Evolutionary conservation across 2,329 filamentous ascomycete genomes (phyloP).

Genomic region (Stagonosporopsis chrysanthemi): DNA sequence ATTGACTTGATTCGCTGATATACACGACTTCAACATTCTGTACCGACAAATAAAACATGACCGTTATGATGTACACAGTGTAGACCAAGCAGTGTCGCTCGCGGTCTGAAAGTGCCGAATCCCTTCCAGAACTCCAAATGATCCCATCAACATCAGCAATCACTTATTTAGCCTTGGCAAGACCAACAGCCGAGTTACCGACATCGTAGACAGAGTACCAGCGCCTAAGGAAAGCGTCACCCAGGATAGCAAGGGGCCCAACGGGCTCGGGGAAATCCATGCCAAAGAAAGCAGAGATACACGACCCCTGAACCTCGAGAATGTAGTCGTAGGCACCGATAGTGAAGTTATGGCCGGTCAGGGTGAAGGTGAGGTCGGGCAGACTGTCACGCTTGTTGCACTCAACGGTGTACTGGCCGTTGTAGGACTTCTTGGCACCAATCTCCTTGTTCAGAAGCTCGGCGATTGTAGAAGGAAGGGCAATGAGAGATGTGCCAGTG

Average conservation of each 20-base stretch:
- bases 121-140: conserved; percentile 12
- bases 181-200: conserved; percentile 84
- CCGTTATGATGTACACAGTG: conserved; percentile 22
- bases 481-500: conserved; percentile 97
- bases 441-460: conserved; percentile 98
- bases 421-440: conserved; percentile 96
- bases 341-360: conserved; percentile 91
- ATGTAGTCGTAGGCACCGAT: conserved; percentile 93
- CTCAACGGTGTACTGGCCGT: conserved; percentile 94
- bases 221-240: conserved; percentile 80
- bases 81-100: conserved; percentile 26
- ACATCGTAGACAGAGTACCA: conserved; percentile 98
- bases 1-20: conserved; percentile 27
- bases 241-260: conserved; percentile 92
- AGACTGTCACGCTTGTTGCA: conserved; percentile 83
- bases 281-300: conserved; percentile 97
- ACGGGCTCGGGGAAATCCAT: conserved; percentile 85
- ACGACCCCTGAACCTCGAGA: conserved; percentile 91
- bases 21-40: conserved; percentile 20
- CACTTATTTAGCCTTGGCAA: conserved; percentile 79
- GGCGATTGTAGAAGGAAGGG: conserved; percentile 86
- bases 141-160: not conserved
- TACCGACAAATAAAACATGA: conserved; percentile 20
- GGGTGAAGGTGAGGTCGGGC: conserved; percentile 89
- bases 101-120: conserved; percentile 1